These are phyloP conservation scores for Akanthomyces lecanii DNA, from an alignment of 2,329 filamentous ascomycete species.

Conservation along the genomic window DNA sequence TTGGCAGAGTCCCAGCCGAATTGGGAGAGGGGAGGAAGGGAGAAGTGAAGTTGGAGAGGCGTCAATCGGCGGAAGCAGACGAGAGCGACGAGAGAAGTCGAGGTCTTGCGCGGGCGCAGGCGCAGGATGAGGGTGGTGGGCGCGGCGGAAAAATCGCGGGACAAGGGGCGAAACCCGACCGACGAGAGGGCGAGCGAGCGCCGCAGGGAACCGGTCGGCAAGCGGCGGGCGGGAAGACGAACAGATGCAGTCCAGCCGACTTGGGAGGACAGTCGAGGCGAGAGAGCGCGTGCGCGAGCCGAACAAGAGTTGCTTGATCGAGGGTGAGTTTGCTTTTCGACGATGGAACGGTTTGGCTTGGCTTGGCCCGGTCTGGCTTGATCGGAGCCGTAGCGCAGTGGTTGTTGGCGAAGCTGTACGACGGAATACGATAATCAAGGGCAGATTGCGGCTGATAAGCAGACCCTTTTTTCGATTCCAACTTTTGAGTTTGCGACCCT, in stretches of 20 bases:
- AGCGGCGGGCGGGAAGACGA: not conserved
- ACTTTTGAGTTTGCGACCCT: not conserved
- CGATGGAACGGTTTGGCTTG: not conserved
- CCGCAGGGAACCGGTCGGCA: not conserved
- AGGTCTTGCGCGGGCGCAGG: conserved; percentile 7
- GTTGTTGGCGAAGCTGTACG: not conserved
- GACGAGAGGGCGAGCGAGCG: not conserved
- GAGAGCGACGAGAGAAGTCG: not conserved
- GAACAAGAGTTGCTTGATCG: conserved; percentile 3
- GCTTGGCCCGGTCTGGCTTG: not conserved
- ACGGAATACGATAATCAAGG: not conserved
- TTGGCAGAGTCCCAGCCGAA: not conserved
- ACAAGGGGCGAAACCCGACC: conserved; percentile 7
- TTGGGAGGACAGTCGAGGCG: not conserved
- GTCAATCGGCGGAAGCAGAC: not conserved
- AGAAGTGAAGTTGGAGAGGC: not conserved
- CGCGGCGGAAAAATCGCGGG: conserved; percentile 11
- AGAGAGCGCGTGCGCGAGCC: not conserved
- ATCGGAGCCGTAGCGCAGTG: not conserved
- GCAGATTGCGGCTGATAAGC: no score
- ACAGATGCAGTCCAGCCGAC: not conserved
- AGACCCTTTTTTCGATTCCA: not conserved
- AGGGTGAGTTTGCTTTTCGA: conserved; percentile 6
- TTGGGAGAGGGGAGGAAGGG: not conserved
- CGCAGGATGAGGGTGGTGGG: not conserved